Percentiles rank a stretch among this genome's conserved stretches.
These are phyloP conservation scores for Cornus controversa DNA, from an alignment of 148 eudicot genomes.

Conservation along the genomic window DNA sequence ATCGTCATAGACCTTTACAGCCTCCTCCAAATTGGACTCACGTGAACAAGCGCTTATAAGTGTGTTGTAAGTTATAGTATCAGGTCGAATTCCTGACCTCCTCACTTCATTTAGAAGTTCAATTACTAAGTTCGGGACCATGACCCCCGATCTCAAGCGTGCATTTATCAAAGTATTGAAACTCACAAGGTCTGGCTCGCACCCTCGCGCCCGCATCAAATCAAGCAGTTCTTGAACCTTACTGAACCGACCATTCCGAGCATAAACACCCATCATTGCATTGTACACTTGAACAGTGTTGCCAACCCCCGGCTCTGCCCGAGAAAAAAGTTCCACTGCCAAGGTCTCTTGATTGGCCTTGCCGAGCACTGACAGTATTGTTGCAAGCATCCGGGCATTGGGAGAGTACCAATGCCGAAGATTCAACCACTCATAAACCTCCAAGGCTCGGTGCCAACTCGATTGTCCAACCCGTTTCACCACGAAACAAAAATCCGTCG, in stretches of 20 bases:
- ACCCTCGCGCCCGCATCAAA: constrained; percentile 80
- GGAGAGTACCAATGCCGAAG: constrained; percentile 79
- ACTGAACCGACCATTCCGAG: constrained; percentile 63
- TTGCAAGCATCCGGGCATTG: constrained; percentile 85
- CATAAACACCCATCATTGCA: constrained; percentile 99
- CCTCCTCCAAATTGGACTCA: constrained; percentile 80
- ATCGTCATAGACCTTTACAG: constrained; percentile 73
- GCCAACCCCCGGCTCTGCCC: constrained; percentile 64
- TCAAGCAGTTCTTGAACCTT: constrained; percentile 79
- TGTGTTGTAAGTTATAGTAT: constrained; percentile 94
- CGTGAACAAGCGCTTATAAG: constrained; percentile 96
- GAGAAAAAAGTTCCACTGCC: constrained; percentile 72
- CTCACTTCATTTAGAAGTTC: constrained; percentile 82
- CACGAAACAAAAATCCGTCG: constrained; percentile 83
- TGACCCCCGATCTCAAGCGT: constrained; percentile 64
- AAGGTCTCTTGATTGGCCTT: constrained; percentile 84
- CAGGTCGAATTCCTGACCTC: constrained; percentile 77
- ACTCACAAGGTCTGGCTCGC: constrained; percentile 89
- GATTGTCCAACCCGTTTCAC: constrained; percentile 82
- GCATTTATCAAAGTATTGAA: constrained; percentile 94
- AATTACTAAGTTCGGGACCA: constrained; percentile 60
- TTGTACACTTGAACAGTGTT: constrained; percentile 90
- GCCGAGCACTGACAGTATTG: constrained; percentile 79
- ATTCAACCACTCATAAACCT: constrained; percentile 96
- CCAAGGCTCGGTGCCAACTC: constrained; percentile 87